These are phyloP conservation scores for Colletotrichum sp. DNA, from an alignment of 2,329 filamentous ascomycete genomes.

Conservation along the genomic window DNA sequence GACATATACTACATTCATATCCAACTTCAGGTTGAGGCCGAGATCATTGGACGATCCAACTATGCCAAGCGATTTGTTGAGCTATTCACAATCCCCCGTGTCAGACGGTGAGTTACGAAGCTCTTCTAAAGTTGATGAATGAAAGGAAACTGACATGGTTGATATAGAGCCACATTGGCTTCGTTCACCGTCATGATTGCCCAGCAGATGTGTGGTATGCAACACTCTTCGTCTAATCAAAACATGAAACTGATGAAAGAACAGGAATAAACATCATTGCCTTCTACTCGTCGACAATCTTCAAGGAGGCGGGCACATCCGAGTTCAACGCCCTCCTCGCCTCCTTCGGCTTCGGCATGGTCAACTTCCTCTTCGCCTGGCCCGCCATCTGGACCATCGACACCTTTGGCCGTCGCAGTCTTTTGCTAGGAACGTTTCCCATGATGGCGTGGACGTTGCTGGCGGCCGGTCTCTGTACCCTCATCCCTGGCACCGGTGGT, in stretches of 20 bases:
- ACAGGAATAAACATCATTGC: conserved; percentile 50
- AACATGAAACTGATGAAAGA: not conserved
- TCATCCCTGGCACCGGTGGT: conserved; percentile 34
- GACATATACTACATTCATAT: conserved; percentile 66
- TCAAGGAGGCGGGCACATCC: conserved; percentile 42
- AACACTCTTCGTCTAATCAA: not conserved
- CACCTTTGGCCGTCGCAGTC: conserved; percentile 65
- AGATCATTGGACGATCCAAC: conserved; percentile 37
- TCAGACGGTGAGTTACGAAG: conserved; percentile 37
- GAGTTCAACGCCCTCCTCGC: conserved; percentile 47
- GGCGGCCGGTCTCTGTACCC: conserved; percentile 42
- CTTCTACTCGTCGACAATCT: conserved; percentile 53
- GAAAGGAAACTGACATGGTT: not conserved
- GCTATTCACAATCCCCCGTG: conserved; percentile 61
- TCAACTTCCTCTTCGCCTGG: conserved; percentile 66
- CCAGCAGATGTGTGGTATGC: conserved; percentile 63
- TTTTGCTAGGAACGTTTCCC: conserved; percentile 70
- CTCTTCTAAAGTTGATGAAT: not conserved
- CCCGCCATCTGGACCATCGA: conserved; percentile 72
- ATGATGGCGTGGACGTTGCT: conserved; percentile 68
- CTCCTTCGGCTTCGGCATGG: conserved; percentile 62
- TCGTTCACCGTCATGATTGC: conserved; percentile 72
- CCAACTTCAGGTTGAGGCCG: conserved; percentile 35
- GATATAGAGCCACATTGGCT: conserved; percentile 63
- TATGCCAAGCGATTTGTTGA: conserved; percentile 56